Base-by-base conservation (phyloP, 2,329 filamentous ascomycete genomes). In the Fusarium denticulatum region DNA sequence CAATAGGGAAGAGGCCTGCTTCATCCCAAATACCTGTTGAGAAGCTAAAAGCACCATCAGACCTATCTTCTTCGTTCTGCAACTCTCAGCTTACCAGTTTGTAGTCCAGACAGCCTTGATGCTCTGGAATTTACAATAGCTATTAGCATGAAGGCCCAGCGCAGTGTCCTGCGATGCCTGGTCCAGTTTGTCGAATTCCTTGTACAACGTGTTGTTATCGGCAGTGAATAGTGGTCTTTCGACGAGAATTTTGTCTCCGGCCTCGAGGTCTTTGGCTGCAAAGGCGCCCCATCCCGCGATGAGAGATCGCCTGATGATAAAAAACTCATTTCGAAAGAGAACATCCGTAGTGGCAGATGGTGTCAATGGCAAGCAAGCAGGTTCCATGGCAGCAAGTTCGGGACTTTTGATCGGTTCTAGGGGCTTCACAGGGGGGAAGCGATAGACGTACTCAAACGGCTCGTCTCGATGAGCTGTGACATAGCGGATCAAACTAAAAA, bases 201-300 rank as follows among this genome's bases (percentile, higher is more conserved):
- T 60, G 26, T 81, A 78, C 1, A 88, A 62, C 10, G 75, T 68
- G 2, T 40, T 39, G 7, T 52, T 49, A 32, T 77, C 70, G 11
- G 83, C 78, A 6, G 77, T 77, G 22, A 89, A 76, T 0, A 88
- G 76, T 0, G 87, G 83, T 16, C 68, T 71, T 76, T 90, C 88
- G 0, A 82, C 72, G 0, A 88, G 82, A 14, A 89, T 83, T 2
- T 80, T 72, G 40, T 86, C 82, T 40, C 82, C 82, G 1, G 71
- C 56, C 24, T 70, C 69, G 16, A 89, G 80, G 12, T 82, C 78
- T 10, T 74, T 76, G 2, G 74, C 70, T 1, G 88, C 87, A 52
- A 89, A 88, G 0, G 81, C 83, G 1, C 88, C 88, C 49, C 83
- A 82, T 3, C 87, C 87, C 1, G 83, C 83, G 3, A 86, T 78